Evolutionary conservation across 1,284 basidiomycete genomes (phyloP), one percentile per base, ranked within the genome.

Genomic region (Tremellales sp.): DNA sequence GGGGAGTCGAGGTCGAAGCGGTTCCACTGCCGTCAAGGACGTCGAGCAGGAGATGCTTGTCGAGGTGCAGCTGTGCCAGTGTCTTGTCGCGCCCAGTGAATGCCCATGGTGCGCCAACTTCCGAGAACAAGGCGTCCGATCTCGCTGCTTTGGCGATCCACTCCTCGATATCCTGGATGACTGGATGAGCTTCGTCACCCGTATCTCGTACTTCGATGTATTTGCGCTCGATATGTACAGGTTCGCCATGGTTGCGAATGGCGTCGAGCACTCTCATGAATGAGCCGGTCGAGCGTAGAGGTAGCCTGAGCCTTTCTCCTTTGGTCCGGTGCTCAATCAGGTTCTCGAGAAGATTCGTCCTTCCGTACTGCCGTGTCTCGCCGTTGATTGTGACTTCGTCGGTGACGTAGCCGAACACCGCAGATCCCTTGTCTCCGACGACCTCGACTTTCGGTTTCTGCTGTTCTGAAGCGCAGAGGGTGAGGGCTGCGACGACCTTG

Each of bases 71-170:
- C 19, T 42, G n/a, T 23, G 29, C 36, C 5, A 51, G 19, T n/a
- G 13, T 19, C 4, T 10, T 41, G 41, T 50, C 48, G 15, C 31
- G n/a, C 2, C 44, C 39, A 10, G 43, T 22, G 25, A 41, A 46
- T 7, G 49, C 36, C 49, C 49, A 51, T 8, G 49, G 49, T 13
- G 44, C 44, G 25, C 49, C 49, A 7, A 51, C 44, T 25, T 45
- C 44, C 15, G 49, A 51, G 21, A 51, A 46, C 13, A 51, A 25
- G 12, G 26, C 21, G 35, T 51, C 49, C 15, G 43, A n/a, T 8
- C 31, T 37, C 4, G 44, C 43, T 2, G 49, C 49, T 42, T 24
- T 26, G 8, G 39, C 6, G 0, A 51, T 22, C 49, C 49, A 51
- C 27, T n/a, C 15, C 27, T 46, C 49, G 13, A 51, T 26, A 21